These are phyloP conservation scores for Blakeslea trispora DNA, from an alignment of 371 early-diverging fungal genomes.

Conservation along the genomic window DNA sequence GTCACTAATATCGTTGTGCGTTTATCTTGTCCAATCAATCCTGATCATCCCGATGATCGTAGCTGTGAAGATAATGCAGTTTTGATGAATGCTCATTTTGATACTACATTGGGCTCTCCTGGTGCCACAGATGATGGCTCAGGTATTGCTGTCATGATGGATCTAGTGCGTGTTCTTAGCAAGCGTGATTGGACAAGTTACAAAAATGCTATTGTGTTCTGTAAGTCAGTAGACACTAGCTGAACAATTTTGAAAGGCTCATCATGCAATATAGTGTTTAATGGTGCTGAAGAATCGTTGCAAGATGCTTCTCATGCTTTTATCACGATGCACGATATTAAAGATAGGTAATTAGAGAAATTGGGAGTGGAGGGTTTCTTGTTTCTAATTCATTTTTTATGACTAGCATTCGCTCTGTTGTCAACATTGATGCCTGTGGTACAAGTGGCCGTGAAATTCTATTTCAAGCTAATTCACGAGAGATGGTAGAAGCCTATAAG, in stretches of 20 bases:
- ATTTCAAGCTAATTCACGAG: constrained; percentile 75
- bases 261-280: constrained; percentile 61
- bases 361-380: not conserved
- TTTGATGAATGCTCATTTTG: constrained; percentile 74
- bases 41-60: constrained; percentile 16
- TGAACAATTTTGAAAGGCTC: too few relatives aligned
- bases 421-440: constrained; percentile 79
- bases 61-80: constrained; percentile 66
- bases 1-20: constrained; percentile 76
- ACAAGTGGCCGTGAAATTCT: constrained; percentile 71
- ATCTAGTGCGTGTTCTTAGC: constrained; percentile 65
- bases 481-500: constrained; percentile 72
- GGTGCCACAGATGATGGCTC: constrained; percentile 74
- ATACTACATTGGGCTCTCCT: constrained; percentile 63
- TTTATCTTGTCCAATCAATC: constrained; percentile 62
- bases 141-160: constrained; percentile 74
- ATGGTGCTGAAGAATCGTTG: constrained; percentile 80
- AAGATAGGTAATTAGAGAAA: constrained; percentile 47
- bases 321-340: constrained; percentile 65
- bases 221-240: too few relatives aligned
- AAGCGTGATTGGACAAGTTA: constrained; percentile 50
- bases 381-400: constrained; percentile 1
- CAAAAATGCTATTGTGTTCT: constrained; percentile 61
- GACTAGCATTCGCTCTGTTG: constrained; percentile 58
- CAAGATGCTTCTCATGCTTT: constrained; percentile 81